These are phyloP conservation scores for Fusarium stilboides DNA, from an alignment of 2,329 filamentous ascomycete species.

Conservation along the genomic window DNA sequence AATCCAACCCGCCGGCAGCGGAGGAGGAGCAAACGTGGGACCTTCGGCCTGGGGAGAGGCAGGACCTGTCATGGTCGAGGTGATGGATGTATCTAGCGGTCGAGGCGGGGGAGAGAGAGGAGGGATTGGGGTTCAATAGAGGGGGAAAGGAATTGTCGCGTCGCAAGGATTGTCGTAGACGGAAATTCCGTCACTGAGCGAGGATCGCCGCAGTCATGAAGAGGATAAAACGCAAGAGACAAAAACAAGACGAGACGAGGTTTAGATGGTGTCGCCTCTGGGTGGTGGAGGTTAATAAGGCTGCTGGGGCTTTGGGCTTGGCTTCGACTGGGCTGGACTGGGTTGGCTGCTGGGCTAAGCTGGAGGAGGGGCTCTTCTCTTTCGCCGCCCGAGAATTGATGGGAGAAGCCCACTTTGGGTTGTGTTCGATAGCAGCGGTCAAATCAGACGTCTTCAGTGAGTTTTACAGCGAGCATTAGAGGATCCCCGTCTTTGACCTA, in stretches of 20 bases:
- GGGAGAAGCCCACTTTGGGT: conserved; percentile 34
- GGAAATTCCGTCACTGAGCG: conserved; percentile 48
- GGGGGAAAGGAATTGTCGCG: conserved; percentile 24
- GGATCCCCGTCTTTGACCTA: not conserved
- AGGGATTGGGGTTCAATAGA: conserved; percentile 18
- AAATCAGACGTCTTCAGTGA: conserved; percentile 31
- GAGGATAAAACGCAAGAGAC: conserved; percentile 26
- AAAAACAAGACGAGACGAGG: conserved; percentile 35
- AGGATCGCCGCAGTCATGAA: conserved; percentile 48
- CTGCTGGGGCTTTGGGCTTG: conserved; percentile 9
- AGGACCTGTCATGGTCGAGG: conserved; percentile 67
- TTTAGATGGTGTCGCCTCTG: conserved; percentile 44
- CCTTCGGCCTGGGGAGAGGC: conserved; percentile 72
- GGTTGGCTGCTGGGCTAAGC: conserved; percentile 19
- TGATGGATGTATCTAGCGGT: conserved; percentile 26
- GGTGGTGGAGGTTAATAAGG: conserved; percentile 44
- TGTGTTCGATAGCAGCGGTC: conserved; percentile 12
- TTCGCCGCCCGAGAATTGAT: conserved; percentile 36
- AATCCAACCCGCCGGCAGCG: conserved; percentile 76
- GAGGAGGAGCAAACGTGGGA: conserved; percentile 72
- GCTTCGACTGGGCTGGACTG: conserved; percentile 24
- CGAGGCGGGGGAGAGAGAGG: conserved; percentile 29
- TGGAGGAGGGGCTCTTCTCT: conserved; percentile 36
- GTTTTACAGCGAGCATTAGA: conserved; percentile 14
- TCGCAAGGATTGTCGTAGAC: conserved; percentile 32